Base-by-base conservation (phyloP, 768 basidiomycete genomes). In the Suillus bovinus region DNA sequence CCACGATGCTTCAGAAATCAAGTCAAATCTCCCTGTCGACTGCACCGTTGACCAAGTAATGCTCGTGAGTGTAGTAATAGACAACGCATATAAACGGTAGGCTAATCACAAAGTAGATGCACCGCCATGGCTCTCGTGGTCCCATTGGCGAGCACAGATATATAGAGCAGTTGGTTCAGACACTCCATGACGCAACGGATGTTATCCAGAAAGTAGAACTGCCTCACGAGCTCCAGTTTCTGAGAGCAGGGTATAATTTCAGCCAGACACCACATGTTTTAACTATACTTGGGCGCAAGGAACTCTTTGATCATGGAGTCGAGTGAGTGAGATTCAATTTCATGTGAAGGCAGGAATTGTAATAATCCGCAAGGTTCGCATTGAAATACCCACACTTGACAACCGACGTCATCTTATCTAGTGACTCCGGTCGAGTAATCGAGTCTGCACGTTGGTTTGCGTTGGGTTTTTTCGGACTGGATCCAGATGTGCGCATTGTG, bases 381-480 rank as follows among this genome's bases (percentile, higher is more conserved):
- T 34, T 53, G 33, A 63, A 44, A 6, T 63, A 63, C 41, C 62
- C 62, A 27, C 50, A 63, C 41, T 33, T 63, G 39, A 61, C 38
- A 20, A 44, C 59, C n/a, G 41, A 60, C 11, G 38, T 36, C 8
- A 24, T 63, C 24, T 14, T 63, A 24, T 49, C 62, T 27, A 60
- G 62, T 4, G 58, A 63, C 33, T 60, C 59, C 3, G 14, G 36
- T 14, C 38, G 62, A 46, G 62, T 76, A 41, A 63, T 77, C 58
- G 77, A 78, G 65, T 74, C 73, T 16, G 76, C 76, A 17, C 77
- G 71, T 59, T 77, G 77, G 77, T 78, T 77, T 67, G 70, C 69
- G 34, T 61, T 69, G 61, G 76, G 77, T 29, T 74, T 75, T 68
- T 76, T 74, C 61, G 77, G 77, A 3, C 69, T 74, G 10, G 52